Percentiles rank a stretch among this genome's conserved stretches.
These are phyloP conservation scores for Mycena capillaripes DNA, from an alignment of 768 basidiomycete species.

Conservation along the genomic window DNA sequence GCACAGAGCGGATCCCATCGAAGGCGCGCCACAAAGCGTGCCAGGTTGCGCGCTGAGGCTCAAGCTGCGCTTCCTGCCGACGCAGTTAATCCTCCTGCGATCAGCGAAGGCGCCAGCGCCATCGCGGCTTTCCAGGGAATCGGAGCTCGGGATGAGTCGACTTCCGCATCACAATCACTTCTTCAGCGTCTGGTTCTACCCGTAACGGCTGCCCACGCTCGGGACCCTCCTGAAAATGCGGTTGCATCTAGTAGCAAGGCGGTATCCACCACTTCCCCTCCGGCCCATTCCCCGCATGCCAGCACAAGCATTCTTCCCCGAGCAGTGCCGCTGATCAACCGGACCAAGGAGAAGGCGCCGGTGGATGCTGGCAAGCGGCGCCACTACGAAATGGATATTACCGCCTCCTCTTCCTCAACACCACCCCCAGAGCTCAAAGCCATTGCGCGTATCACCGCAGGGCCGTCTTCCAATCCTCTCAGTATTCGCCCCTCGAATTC, in stretches of 20 bases:
- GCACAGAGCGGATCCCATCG: neutral
- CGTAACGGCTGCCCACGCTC: neutral
- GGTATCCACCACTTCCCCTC: constrained; percentile 14
- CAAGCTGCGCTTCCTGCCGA: neutral
- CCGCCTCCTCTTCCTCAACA: constrained; percentile 9
- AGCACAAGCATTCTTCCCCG: constrained; percentile 7
- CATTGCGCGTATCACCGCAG: constrained; percentile 55
- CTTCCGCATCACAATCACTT: neutral
- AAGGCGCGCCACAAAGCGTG: neutral
- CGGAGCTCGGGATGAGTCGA: neutral
- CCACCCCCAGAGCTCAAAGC: constrained; percentile 54
- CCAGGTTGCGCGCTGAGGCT: neutral
- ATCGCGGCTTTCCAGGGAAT: too few species aligned
- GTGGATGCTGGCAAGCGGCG: neutral
- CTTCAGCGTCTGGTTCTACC: neutral
- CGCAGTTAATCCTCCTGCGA: neutral
- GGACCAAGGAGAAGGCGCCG: constrained; percentile 3
- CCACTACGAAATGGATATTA: neutral
- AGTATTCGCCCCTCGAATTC: constrained; percentile 63
- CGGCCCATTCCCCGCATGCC: neutral
- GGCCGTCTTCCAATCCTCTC: constrained; percentile 66
- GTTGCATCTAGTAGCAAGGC: constrained; percentile 56
- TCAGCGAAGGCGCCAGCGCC: neutral
- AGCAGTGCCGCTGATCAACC: neutral
- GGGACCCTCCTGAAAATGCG: constrained; percentile 41